A percentile compares a stretch with the other conserved stretches of the same genome.
phyloP scores from a whole-genome alignment of 495 filamentous ascomycete genomes.

The Lophiotrema nucula region DNA sequence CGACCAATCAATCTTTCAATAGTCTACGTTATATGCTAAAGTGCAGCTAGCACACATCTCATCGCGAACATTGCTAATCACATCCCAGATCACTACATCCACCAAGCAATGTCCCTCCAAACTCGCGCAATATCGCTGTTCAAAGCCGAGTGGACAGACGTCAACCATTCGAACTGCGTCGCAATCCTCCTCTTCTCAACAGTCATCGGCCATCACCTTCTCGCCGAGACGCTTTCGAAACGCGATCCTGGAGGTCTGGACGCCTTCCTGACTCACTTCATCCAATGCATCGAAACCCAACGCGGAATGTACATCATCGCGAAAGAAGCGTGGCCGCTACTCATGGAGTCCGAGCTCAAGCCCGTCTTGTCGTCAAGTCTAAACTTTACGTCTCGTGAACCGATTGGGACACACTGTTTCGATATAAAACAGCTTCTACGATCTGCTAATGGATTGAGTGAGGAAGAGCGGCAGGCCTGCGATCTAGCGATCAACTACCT shows the following conservation, averaged over 20 bases:
- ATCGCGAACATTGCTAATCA: too few relatives aligned
- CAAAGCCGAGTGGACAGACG: slow-evolving; percentile 36
- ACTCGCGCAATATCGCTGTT: slow-evolving; percentile 43
- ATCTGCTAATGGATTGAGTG: slow-evolving; percentile 9
- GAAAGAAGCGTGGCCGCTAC: slow-evolving; percentile 37
- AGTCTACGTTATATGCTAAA: too few relatives aligned
- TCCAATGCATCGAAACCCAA: slow-evolving; percentile 36
- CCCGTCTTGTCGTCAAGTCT: slow-evolving; percentile 22
- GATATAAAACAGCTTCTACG: neutral
- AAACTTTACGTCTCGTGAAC: slow-evolving; percentile 2
- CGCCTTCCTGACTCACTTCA: slow-evolving; percentile 39
- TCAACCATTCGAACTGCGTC: slow-evolving; percentile 42
- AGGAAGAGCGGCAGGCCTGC: slow-evolving; percentile 37
- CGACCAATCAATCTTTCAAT: too few relatives aligned
- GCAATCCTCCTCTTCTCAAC: slow-evolving; percentile 41
- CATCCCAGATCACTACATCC: too few relatives aligned
- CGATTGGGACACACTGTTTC: neutral
- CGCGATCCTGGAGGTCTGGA: slow-evolving; percentile 33
- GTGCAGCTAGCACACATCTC: too few relatives aligned
- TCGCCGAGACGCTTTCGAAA: slow-evolving; percentile 40
- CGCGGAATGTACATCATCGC: slow-evolving; percentile 40
- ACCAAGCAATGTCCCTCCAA: slow-evolving; percentile 39
- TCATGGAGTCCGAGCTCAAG: slow-evolving; percentile 38
- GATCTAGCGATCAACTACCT: slow-evolving; percentile 32
- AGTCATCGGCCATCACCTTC: slow-evolving; percentile 40